Evolutionary conservation across 2,329 filamentous ascomycete species (phyloP).

Genomic region (Botrytis aclada): DNA sequence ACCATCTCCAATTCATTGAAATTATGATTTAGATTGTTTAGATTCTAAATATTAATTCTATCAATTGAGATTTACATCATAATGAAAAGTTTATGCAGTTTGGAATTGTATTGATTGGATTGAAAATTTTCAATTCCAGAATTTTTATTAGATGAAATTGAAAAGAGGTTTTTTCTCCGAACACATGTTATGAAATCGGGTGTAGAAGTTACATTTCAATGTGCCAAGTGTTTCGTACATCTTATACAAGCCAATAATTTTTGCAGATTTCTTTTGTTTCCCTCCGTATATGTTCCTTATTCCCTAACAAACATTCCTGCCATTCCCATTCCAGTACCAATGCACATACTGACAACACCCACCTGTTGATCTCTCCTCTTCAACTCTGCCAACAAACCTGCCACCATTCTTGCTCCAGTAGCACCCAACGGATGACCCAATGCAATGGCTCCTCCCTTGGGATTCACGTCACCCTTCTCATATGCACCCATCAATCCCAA

Average conservation of each 20-base stretch:
- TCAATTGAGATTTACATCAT: too few relatives aligned
- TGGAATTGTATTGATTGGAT: too few relatives aligned
- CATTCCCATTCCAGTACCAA: conserved; percentile 79
- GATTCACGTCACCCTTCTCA: conserved; percentile 73
- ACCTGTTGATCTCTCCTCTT: conserved; percentile 65
- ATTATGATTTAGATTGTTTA: too few relatives aligned
- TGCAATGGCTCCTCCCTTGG: conserved; percentile 91
- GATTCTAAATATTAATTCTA: too few relatives aligned
- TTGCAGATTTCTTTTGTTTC: too few relatives aligned
- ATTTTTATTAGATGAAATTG: too few relatives aligned
- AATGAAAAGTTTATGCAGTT: too few relatives aligned
- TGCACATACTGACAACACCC: conserved; percentile 89
- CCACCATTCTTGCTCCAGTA: conserved; percentile 76
- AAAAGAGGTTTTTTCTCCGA: too few relatives aligned
- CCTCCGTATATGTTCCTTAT: conserved; percentile 38
- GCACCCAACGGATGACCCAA: conserved; percentile 88
- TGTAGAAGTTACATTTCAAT: neutral
- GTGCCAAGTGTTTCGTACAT: neutral
- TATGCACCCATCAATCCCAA: conserved; percentile 62
- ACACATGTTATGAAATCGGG: too few relatives aligned
- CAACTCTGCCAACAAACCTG: conserved; percentile 64
- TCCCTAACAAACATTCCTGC: conserved; percentile 65
- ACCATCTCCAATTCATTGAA: too few relatives aligned
- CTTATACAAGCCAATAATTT: neutral
- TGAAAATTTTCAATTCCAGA: too few relatives aligned